Percentiles rank a stretch among this genome's conserved stretches.
Evolutionary conservation across 495 filamentous ascomycete genomes (phyloP).

Genomic region (Lasiosphaeria hispida): DNA sequence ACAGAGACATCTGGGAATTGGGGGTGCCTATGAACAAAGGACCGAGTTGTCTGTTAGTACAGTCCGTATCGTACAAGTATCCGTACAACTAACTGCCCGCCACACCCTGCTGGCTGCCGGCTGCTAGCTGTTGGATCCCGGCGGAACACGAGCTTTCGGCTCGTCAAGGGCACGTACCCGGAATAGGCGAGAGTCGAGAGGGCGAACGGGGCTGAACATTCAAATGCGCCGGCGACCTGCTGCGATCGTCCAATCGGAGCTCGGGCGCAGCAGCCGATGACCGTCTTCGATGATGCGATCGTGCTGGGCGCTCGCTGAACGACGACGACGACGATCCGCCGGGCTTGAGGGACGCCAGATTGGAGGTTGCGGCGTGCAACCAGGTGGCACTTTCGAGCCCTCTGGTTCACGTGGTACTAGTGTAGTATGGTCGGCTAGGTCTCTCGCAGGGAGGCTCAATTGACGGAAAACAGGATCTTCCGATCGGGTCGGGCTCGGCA

Average conservation of each 20-base stretch:
- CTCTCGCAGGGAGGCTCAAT: slow-evolving; percentile 3
- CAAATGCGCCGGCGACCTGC: slow-evolving; percentile 28
- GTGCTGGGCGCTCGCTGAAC: slow-evolving; percentile 39
- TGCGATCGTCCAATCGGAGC: slow-evolving; percentile 34
- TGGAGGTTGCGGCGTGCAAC: slow-evolving; percentile 20
- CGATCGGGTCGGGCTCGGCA: background rate
- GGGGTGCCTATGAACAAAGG: slow-evolving; percentile 41
- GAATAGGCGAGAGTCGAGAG: slow-evolving; percentile 40
- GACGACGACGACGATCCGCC: slow-evolving; percentile 42
- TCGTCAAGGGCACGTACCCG: slow-evolving; percentile 33
- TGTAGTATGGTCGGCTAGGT: background rate
- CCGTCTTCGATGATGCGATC: slow-evolving; percentile 42
- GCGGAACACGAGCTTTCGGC: slow-evolving; percentile 16
- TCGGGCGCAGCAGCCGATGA: slow-evolving; percentile 32
- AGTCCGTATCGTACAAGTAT: slow-evolving; percentile 6
- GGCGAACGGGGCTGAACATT: slow-evolving; percentile 40
- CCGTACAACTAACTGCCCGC: background rate
- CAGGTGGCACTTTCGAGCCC: slow-evolving; percentile 26
- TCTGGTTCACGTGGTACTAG: slow-evolving; percentile 10
- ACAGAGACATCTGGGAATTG: slow-evolving; percentile 67
- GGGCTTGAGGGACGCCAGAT: slow-evolving; percentile 40
- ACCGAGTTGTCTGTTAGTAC: slow-evolving; percentile 10
- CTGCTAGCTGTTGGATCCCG: slow-evolving; percentile 13
- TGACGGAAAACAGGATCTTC: background rate
- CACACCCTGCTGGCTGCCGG: background rate